These are phyloP conservation scores for Sarcodon aspratus DNA, from an alignment of 768 basidiomycete species.

Conservation along the genomic window DNA sequence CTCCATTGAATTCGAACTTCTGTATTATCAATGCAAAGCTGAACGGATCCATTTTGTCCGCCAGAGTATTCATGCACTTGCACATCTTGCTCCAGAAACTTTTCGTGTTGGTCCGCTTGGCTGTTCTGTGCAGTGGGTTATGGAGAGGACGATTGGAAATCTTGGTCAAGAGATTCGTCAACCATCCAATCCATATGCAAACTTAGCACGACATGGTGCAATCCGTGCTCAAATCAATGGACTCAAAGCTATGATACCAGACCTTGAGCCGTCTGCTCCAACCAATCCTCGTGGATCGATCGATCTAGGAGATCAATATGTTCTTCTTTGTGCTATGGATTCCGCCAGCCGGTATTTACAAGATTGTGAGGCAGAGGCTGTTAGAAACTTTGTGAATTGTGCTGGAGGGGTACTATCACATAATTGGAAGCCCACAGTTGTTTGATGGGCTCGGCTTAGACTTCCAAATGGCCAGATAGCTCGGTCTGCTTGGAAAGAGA, in stretches of 20 bases:
- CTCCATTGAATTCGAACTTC: constrained; percentile 19
- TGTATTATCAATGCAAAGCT: constrained; percentile 19
- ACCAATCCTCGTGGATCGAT: constrained; percentile 1
- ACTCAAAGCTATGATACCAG: constrained; percentile 12
- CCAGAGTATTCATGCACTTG: constrained; percentile 19
- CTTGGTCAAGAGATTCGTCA: constrained; percentile 15
- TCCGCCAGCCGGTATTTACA: neutral
- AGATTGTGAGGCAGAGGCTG: neutral
- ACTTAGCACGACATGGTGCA: constrained; percentile 12
- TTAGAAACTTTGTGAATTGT: neutral
- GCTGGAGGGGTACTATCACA: no score
- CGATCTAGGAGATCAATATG: constrained; percentile 13
- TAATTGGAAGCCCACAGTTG: no score
- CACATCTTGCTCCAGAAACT: constrained; percentile 17
- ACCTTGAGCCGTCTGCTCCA: constrained; percentile 4
- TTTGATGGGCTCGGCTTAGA: constrained; percentile 8
- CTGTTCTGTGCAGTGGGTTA: constrained; percentile 9
- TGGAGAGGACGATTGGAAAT: constrained; percentile 15
- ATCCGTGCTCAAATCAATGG: constrained; percentile 13
- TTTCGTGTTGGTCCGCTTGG: constrained; percentile 8
- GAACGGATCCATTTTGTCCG: constrained; percentile 21
- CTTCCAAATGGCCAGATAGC: constrained; percentile 11
- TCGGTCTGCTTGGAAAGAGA: constrained; percentile 8
- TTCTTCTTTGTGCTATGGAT: constrained; percentile 9
- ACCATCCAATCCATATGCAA: constrained; percentile 14